Evolutionary conservation across 1,139 yeast species (phyloP).

Genomic region (Eremothecium coryli): DNA sequence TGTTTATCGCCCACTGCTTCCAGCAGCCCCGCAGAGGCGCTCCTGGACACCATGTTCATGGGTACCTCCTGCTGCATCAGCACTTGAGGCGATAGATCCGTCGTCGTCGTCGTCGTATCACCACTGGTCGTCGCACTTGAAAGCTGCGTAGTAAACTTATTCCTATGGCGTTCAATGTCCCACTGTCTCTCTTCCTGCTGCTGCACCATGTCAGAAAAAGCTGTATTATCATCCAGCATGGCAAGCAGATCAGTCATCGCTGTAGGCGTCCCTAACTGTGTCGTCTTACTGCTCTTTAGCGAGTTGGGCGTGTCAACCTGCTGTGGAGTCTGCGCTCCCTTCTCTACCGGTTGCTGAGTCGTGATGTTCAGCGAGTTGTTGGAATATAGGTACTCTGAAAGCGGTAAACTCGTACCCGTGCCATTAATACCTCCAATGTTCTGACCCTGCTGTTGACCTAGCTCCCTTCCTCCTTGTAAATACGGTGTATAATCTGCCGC

Average conservation of each 20-base stretch:
- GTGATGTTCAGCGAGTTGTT: conserved; percentile 6
- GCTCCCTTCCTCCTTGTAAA: conserved; percentile 1
- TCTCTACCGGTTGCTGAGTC: conserved; percentile 5
- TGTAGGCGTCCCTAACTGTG: conserved; percentile 17
- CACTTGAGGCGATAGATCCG: conserved; percentile 4
- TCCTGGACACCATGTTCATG: background rate
- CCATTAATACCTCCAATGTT: background rate
- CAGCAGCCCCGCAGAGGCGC: conserved; percentile 1
- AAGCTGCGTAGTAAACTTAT: conserved; percentile 1
- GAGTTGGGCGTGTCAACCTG: conserved; percentile 6
- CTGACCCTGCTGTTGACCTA: conserved; percentile 2
- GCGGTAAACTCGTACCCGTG: background rate
- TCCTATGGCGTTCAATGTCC: conserved; percentile 3
- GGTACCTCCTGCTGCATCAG: conserved; percentile 3
- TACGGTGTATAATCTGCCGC: conserved; percentile 3
- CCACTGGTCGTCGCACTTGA: conserved; percentile 4
- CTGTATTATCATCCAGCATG: conserved; percentile 19
- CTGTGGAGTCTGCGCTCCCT: conserved; percentile 6
- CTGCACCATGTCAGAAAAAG: conserved; percentile 8
- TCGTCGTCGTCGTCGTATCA: conserved; percentile 2
- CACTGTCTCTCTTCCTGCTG: conserved; percentile 4
- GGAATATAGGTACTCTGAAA: conserved; percentile 1
- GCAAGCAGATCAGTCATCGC: conserved; percentile 24
- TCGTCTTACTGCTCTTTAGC: conserved; percentile 6
- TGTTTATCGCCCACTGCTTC: conserved; percentile 1